Conservation (phyloP, 192 early-diverging fungal genomes). For the Entomortierella parvispora region DNA sequence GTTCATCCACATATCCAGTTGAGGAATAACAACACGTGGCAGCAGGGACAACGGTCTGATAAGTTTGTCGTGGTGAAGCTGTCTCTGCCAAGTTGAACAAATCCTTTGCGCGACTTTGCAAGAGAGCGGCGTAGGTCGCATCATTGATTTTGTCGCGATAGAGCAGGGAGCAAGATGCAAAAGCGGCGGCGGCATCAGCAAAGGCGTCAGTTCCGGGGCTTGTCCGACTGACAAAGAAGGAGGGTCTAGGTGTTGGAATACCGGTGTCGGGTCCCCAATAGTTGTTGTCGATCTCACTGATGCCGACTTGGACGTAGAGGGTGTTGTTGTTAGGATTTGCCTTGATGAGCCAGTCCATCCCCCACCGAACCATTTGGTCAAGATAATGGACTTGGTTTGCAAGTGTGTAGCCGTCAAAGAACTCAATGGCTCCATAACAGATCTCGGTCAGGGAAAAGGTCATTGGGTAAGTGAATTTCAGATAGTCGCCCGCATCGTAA, state of each 20-base stretch:
- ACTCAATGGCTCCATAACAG: conserved; percentile 64
- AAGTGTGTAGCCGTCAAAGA: conserved; percentile 58
- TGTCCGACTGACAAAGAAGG: conserved; percentile 53
- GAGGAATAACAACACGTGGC: conserved; percentile 51
- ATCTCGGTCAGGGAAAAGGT: conserved; percentile 56
- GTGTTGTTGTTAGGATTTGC: conserved; percentile 59
- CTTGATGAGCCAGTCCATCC: conserved; percentile 67
- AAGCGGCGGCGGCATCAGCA: conserved; percentile 59
- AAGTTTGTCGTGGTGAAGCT: conserved; percentile 40
- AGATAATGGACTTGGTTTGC: conserved; percentile 56
- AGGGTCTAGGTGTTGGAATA: conserved; percentile 61
- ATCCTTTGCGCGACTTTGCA: conserved; percentile 45
- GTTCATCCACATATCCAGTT: conserved; percentile 44
- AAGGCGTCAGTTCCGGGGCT: conserved; percentile 62
- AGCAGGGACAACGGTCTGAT: conserved; percentile 52
- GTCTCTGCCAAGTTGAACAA: conserved; percentile 57
- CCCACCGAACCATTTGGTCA: conserved; percentile 61
- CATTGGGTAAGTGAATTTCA: conserved; percentile 67
- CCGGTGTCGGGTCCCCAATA: conserved; percentile 65
- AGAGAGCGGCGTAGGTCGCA: conserved; percentile 43
- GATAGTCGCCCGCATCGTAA: conserved; percentile 63
- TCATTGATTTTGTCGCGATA: conserved; percentile 56
- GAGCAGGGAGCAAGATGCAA: conserved; percentile 59
- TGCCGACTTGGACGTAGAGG: conserved; percentile 61
- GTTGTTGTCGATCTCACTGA: conserved; percentile 57